Evolutionary conservation across 2,329 filamentous ascomycete genomes (phyloP), one percentile per base, ranked within the genome.

Genomic region (Colletotrichum aenigma): DNA sequence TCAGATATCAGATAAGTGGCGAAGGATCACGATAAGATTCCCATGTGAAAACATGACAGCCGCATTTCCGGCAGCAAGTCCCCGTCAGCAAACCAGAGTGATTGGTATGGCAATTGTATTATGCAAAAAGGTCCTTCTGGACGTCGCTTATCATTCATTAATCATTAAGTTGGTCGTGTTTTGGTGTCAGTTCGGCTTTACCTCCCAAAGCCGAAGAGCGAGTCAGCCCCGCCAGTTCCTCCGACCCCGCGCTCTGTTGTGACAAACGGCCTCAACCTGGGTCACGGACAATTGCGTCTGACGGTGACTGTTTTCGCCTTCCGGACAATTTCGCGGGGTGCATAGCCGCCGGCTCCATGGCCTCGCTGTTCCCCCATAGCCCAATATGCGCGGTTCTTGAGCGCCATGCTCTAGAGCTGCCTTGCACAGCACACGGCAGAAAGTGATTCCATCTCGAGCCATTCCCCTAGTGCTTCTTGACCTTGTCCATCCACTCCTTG

Each of bases 401-500:
- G 10, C 6, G 21, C 7, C 13, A 0, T 15, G 26, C 26, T 24
- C 28, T n/a, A n/a, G n/a, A n/a, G n/a, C n/a, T 24, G 0, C 13
- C 26, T 28, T 26, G 10, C 3, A 48, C 1, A 2, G 15, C 24
- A n/a, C 8, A 10, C 10, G 2, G 18, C 30, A 10, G 48, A 26
- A 15, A 6, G 36, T 55, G 36, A 1, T 13, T 10, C 5, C 21
- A 18, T 15, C 18, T 24, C 38, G 30, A 3, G 18, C 7, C 7
- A 26, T 18, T 48, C 61, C 8, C 74, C 84, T 79, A 85, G 61
- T 79, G 76, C 77, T 81, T 85, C 79, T 84, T 84, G 15, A 86
- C 89, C 78, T 89, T 90, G 36, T 93, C 93, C 80, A 93, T 90
- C 93, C 94, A 96, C 77, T 92, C 89, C 78, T 93, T 93, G 36